Conservation (phyloP, 2,329 filamentous ascomycete species). For the Dissoconium aciculare region DNA sequence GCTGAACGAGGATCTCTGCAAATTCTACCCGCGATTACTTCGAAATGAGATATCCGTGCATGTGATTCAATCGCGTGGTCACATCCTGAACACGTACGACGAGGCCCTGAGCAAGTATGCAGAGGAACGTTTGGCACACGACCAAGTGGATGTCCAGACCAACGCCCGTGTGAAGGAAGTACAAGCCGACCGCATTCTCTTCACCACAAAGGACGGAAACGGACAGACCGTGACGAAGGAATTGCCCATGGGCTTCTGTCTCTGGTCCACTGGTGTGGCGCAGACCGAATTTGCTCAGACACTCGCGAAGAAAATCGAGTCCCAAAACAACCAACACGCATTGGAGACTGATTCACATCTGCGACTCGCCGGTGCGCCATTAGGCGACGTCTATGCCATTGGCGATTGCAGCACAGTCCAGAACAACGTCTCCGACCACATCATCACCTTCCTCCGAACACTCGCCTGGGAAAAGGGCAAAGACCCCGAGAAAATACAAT, state of each 20-base stretch:
- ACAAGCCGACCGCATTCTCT: slow-evolving; percentile 65
- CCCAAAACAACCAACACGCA: slow-evolving; percentile 77
- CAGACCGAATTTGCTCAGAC: slow-evolving; percentile 68
- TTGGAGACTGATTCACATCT: slow-evolving; percentile 91
- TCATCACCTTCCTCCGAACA: slow-evolving; percentile 76
- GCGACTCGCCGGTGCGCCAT: slow-evolving; percentile 69
- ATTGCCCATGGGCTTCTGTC: slow-evolving; percentile 84
- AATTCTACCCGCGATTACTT: slow-evolving; percentile 74
- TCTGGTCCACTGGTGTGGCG: slow-evolving; percentile 92
- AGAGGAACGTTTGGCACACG: slow-evolving; percentile 77
- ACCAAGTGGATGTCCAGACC: slow-evolving; percentile 80
- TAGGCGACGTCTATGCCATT: slow-evolving; percentile 92
- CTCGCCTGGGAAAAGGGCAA: slow-evolving; percentile 84
- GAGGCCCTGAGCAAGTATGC: slow-evolving; percentile 86
- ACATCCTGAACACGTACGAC: slow-evolving; percentile 97
- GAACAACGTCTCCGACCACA: slow-evolving; percentile 87
- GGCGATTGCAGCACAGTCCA: slow-evolving; percentile 94
- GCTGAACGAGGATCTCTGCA: slow-evolving; percentile 80
- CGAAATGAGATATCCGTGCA: slow-evolving; percentile 97
- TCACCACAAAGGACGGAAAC: slow-evolving; percentile 63
- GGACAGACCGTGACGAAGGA: slow-evolving; percentile 75
- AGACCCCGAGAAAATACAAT: slow-evolving; percentile 73
- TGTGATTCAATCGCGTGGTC: slow-evolving; percentile 81
- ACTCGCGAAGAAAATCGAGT: slow-evolving; percentile 59
- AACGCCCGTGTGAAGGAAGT: slow-evolving; percentile 92